Base-by-base conservation (phyloP, 495 filamentous ascomycete species). In the Aspergillus egyptiacus region DNA sequence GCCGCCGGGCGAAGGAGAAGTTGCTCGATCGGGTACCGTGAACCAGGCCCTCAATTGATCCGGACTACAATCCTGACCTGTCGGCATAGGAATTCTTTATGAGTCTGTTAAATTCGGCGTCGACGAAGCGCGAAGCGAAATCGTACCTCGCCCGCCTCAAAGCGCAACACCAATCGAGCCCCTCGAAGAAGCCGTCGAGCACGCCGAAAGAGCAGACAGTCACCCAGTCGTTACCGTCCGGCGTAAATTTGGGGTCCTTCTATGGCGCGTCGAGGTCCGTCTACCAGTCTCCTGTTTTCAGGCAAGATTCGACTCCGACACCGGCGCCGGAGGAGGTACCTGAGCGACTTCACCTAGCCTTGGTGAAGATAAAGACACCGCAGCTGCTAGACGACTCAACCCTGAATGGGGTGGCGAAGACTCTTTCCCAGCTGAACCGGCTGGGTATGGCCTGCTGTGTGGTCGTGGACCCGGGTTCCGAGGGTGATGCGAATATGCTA, bases 91-190 rank as follows among this genome's bases (percentile, higher is more conserved):
- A 91, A 66, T 83, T 93, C 54, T 84, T 89, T 54, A 74, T 91
- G 8, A 89, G 87, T 22, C 75, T 96, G 6, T 72, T 96, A 17
- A 84, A 79, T 55, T 87, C 91, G 10, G 85, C 89, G 4, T 82
- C 89, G 2, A 96, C 91, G 1, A 91, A 87, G 65, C 82, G 91
- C 45, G 91, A 96, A 66, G 91, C 90, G 35, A 88, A 84, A 64
- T 81, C 85, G 7, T 96, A 95, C 58, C 72, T 96, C 7, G 80
- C 89, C 46, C 87, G 83, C 27, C 89, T 93, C 64, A 81, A 81
- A 33, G 75, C 77, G 18, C 57, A 60, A 19, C 64, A 58, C 38
- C 42, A 56, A 41, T 40, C 56, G 22, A 65, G 63, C 42, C 13
- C 57, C 33, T 53, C 35, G 13, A 53, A 52, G 36, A 55, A 55